Conservation (phyloP, 2,329 filamentous ascomycete species). For the Diaporthe aspalathi region DNA sequence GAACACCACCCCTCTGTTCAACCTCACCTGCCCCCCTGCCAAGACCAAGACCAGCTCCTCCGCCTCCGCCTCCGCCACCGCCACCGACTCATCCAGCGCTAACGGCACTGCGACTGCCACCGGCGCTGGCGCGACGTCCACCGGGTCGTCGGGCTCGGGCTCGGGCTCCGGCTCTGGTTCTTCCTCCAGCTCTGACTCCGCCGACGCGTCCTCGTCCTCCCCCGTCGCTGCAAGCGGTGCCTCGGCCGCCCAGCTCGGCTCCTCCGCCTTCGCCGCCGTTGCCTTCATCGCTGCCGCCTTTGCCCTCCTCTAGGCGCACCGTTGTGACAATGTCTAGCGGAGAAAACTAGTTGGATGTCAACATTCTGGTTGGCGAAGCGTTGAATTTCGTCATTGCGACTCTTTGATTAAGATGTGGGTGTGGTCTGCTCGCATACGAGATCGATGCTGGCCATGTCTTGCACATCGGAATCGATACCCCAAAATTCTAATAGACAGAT, state of each 20-base stretch:
- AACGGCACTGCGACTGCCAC: slow-evolving; percentile 75
- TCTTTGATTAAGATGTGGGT: slow-evolving; percentile 23
- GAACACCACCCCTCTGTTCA: slow-evolving; percentile 67
- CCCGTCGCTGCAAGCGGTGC: slow-evolving; percentile 34
- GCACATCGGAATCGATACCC: slow-evolving; percentile 32
- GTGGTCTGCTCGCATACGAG: neutral
- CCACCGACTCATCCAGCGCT: slow-evolving; percentile 74
- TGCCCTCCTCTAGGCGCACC: slow-evolving; percentile 28
- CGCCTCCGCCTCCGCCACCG: slow-evolving; percentile 28
- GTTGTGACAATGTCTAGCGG: neutral
- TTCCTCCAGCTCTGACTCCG: slow-evolving; percentile 38
- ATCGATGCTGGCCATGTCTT: slow-evolving; percentile 13
- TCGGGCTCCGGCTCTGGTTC: slow-evolving; percentile 43
- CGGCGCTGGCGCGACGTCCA: slow-evolving; percentile 79
- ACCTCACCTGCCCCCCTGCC: slow-evolving; percentile 66
- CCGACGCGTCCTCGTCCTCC: slow-evolving; percentile 22
- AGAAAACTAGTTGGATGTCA: neutral
- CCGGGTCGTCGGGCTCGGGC: slow-evolving; percentile 62
- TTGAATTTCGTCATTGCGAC: neutral
- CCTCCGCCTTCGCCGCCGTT: slow-evolving; percentile 36
- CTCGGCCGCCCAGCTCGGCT: slow-evolving; percentile 33
- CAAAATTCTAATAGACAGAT: slow-evolving; percentile 28
- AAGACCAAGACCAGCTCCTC: slow-evolving; percentile 41
- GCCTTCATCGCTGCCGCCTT: slow-evolving; percentile 37
- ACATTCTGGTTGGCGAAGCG: neutral